Percentiles rank a stretch among this genome's conserved stretches.
phyloP scores from a whole-genome alignment of 2,329 filamentous ascomycete genomes.

The Fulvia fulva region DNA sequence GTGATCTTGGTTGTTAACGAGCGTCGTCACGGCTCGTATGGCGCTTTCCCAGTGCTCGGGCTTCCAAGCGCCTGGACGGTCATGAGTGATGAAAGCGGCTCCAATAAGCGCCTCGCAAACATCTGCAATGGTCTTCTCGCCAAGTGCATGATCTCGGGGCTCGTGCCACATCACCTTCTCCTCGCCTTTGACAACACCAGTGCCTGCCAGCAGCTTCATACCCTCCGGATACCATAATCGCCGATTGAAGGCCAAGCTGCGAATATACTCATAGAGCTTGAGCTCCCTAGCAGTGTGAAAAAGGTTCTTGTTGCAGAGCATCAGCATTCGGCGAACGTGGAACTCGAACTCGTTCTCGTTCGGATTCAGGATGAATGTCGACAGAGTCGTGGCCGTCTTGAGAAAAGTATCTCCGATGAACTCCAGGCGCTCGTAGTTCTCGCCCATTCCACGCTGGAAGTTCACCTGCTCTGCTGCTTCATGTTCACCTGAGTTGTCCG shows the following conservation, averaged over 20 bases:
- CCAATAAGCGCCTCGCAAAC: conserved; percentile 94
- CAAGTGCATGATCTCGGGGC: conserved; percentile 61
- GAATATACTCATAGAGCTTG: conserved; percentile 69
- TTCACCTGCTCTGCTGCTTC: conserved; percentile 60
- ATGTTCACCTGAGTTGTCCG: conserved; percentile 75
- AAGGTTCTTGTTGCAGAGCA: conserved; percentile 88
- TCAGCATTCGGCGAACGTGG: conserved; percentile 84
- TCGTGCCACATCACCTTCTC: conserved; percentile 42
- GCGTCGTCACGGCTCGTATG: conserved; percentile 61
- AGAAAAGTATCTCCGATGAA: conserved; percentile 91
- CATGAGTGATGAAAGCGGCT: conserved; percentile 63
- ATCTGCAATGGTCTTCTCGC: conserved; percentile 76
- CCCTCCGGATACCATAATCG: conserved; percentile 86
- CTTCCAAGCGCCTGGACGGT: conserved; percentile 41
- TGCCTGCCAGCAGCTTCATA: conserved; percentile 65
- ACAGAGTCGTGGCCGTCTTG: conserved; percentile 92
- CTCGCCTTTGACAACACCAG: conserved; percentile 29
- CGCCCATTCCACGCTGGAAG: conserved; percentile 80
- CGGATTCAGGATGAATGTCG: conserved; percentile 72
- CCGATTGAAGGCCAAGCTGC: conserved; percentile 74
- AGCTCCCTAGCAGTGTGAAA: conserved; percentile 69
- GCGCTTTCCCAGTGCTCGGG: conserved; percentile 55
- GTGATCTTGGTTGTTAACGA: conserved; percentile 69
- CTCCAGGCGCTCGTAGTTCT: conserved; percentile 91
- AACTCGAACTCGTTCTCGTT: conserved; percentile 79